phyloP scores from a whole-genome alignment of 106 monocot genomes.

The Allium fistulosum region DNA sequence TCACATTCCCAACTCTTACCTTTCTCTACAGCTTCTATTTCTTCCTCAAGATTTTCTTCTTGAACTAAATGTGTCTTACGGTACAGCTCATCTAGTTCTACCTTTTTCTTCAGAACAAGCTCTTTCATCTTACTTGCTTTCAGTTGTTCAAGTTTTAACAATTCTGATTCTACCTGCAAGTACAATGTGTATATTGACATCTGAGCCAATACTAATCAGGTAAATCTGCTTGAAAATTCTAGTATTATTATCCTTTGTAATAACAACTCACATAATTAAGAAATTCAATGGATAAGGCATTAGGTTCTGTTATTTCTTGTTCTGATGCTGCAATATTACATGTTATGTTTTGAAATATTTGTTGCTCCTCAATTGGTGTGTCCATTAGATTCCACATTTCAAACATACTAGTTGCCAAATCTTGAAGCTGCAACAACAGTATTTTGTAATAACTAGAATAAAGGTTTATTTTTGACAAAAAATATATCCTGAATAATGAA shows the following conservation, averaged over 20 bases:
- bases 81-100: constrained; percentile 43
- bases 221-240: too few relatives aligned
- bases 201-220: too few relatives aligned
- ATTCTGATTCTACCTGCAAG: constrained; percentile 46
- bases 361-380: constrained; percentile 72
- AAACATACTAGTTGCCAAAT: constrained; percentile 50
- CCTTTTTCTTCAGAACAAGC: constrained; percentile 51
- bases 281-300: constrained; percentile 43
- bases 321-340: constrained; percentile 79
- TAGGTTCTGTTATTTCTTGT: constrained; percentile 53
- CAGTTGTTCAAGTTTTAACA: constrained; percentile 43
- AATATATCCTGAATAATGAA: too few relatives aligned
- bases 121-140: constrained; percentile 73
- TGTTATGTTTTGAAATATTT: constrained; percentile 47
- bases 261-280: constrained; percentile 36
- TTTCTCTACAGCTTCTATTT: constrained; percentile 29
- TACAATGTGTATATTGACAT: too few relatives aligned
- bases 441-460: neutral
- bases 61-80: constrained; percentile 34
- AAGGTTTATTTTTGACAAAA: neutral
- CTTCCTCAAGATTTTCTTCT: constrained; percentile 14
- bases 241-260: too few relatives aligned
- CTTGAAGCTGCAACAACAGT: constrained; percentile 59
- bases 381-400: constrained; percentile 80
- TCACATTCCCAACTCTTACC: constrained; percentile 13